These are phyloP conservation scores for Ustilago trichophora DNA, from an alignment of 1,284 basidiomycete genomes.

Conservation along the genomic window DNA sequence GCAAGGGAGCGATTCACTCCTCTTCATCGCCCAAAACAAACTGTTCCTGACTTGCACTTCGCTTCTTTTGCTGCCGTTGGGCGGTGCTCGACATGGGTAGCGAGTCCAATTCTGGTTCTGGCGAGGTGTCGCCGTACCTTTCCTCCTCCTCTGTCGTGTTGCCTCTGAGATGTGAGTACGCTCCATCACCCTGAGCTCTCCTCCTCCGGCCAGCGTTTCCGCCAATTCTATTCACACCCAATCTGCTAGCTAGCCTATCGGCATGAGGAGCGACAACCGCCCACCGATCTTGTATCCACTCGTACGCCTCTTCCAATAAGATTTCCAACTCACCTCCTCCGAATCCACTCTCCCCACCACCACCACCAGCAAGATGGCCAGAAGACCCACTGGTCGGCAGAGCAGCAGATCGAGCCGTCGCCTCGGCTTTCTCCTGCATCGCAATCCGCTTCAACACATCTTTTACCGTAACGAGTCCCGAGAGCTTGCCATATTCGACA, in stretches of 20 bases:
- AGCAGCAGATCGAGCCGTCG: conserved; percentile 6
- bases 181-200: not conserved
- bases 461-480: conserved; percentile 92
- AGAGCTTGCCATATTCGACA: conserved; percentile 78
- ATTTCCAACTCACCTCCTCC: conserved; percentile 53
- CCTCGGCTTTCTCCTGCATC: conserved; percentile 52
- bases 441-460: conserved; percentile 76
- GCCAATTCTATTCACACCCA: not conserved
- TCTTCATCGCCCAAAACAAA: conserved; percentile 51
- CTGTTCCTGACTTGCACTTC: conserved; percentile 20
- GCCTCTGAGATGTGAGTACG: conserved; percentile 20
- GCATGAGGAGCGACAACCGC: conserved; percentile 7
- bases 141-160: not conserved
- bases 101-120: not conserved
- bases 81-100: conserved; percentile 1
- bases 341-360: conserved; percentile 6
- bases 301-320: conserved; percentile 45
- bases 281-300: conserved; percentile 29
- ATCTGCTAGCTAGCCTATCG: not conserved
- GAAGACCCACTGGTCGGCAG: conserved; percentile 2
- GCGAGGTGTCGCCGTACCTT: conserved; percentile 1
- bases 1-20: conserved; percentile 1
- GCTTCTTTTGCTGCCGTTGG: not conserved
- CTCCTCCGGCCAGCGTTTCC: not conserved
- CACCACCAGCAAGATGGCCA: not conserved